Conservation (phyloP, 768 basidiomycete genomes). For the Clitopilus passeckerianus region DNA sequence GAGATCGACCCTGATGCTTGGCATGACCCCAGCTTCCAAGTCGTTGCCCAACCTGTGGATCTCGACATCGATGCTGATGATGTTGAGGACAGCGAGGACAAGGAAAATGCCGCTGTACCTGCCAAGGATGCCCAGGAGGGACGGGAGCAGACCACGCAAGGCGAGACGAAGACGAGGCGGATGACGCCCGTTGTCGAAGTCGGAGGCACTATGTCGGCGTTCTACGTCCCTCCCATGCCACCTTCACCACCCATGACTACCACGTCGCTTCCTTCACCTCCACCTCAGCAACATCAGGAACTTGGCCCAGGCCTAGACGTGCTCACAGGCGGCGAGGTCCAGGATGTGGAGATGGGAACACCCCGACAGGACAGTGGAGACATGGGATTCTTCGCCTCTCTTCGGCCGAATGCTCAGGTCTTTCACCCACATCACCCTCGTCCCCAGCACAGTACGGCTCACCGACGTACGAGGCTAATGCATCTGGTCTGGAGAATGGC, state of each 20-base stretch:
- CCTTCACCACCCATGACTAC: background rate
- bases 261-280: background rate
- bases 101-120: background rate
- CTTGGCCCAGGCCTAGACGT: background rate
- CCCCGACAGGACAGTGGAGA: background rate
- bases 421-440: background rate
- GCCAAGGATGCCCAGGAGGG: background rate
- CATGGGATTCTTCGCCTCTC: background rate
- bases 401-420: background rate
- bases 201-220: conserved; percentile 15
- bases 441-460: background rate
- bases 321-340: background rate
- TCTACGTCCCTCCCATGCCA: conserved; percentile 21
- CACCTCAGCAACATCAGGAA: background rate
- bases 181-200: background rate
- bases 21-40: conserved; percentile 31
- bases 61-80: conserved; percentile 6
- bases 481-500: background rate
- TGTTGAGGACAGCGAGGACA: background rate
- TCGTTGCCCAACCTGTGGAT: conserved; percentile 23
- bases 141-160: background rate
- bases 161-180: background rate
- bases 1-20: conserved; percentile 28
- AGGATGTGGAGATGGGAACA: background rate
- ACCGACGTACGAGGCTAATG: background rate